Percentiles rank a stretch among this genome's conserved stretches.
phyloP scores from a whole-genome alignment of 257 asterid genomes.

The Mentha longifolia region DNA sequence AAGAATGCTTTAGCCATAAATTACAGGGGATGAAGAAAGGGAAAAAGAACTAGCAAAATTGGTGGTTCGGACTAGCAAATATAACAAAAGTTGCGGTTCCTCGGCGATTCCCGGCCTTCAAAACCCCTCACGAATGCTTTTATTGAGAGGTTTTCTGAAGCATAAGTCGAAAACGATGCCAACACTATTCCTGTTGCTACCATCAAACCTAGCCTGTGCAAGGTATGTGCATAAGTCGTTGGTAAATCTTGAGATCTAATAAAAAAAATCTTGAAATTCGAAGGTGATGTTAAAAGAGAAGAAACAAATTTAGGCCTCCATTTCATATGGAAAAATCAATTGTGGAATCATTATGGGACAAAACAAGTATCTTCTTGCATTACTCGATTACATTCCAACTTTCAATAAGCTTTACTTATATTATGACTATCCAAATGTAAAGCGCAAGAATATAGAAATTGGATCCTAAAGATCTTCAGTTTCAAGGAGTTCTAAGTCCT shows the following conservation, averaged over 20 bases:
- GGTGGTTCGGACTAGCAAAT: constrained; percentile 48
- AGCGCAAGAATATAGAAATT: too few species aligned
- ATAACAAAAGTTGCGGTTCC: constrained; percentile 57
- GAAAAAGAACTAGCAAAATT: constrained; percentile 21
- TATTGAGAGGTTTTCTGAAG: constrained; percentile 74
- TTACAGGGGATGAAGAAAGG: constrained; percentile 35
- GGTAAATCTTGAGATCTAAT: background rate
- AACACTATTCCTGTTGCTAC: constrained; percentile 68
- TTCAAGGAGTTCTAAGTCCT: too few species aligned
- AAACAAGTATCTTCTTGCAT: too few species aligned
- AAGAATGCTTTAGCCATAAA: constrained; percentile 36
- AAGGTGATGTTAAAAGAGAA: too few species aligned
- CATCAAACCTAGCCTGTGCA: constrained; percentile 81
- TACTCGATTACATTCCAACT: too few species aligned
- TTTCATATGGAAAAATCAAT: too few species aligned
- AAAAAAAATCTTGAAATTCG: too few species aligned
- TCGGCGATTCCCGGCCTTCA: constrained; percentile 64
- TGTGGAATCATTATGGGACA: too few species aligned
- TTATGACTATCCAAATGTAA: too few species aligned
- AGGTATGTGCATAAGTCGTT: constrained; percentile 22
- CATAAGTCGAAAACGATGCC: constrained; percentile 80
- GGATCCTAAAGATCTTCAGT: too few species aligned
- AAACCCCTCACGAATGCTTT: constrained; percentile 70
- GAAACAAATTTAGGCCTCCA: too few species aligned
- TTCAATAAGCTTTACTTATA: too few species aligned